A percentile compares a stretch with the other conserved stretches of the same genome.
Evolutionary conservation across 2,329 filamentous ascomycete species (phyloP).

Genomic region (Trichoderma asperellum): DNA sequence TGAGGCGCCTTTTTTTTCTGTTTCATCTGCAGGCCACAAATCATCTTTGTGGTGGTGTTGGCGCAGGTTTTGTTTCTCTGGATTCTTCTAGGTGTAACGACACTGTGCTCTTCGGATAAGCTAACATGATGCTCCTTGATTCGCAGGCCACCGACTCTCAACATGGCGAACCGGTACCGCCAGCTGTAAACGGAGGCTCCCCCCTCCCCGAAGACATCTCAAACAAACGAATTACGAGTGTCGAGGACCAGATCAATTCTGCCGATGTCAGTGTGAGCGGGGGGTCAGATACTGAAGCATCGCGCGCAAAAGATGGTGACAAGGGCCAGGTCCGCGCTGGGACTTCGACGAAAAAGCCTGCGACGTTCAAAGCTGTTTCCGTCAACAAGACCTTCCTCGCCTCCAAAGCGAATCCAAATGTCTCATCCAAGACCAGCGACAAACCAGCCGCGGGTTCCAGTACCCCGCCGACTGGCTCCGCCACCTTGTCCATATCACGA

Average conservation of each 20-base stretch:
- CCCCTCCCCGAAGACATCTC: conserved; percentile 55
- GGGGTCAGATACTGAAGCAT: conserved; percentile 76
- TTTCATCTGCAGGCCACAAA: neutral
- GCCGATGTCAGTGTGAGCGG: conserved; percentile 71
- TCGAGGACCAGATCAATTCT: conserved; percentile 64
- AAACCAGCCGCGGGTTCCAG: conserved; percentile 54
- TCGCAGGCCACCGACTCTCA: conserved; percentile 45
- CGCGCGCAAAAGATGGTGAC: conserved; percentile 61
- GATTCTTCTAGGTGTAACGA: neutral
- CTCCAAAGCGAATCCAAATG: conserved; percentile 62
- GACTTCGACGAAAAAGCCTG: conserved; percentile 71
- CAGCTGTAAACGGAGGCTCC: conserved; percentile 54
- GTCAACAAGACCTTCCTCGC: conserved; percentile 83
- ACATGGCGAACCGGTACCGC: conserved; percentile 51
- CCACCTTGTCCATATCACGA: conserved; percentile 58
- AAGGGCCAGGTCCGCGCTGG: conserved; percentile 62
- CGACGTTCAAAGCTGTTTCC: conserved; percentile 82
- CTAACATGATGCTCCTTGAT: conserved; percentile 34
- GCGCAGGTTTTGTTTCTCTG: conserved; percentile 28
- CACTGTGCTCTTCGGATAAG: conserved; percentile 28
- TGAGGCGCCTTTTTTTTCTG: conserved; percentile 38
- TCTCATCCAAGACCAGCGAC: conserved; percentile 55
- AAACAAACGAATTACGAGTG: conserved; percentile 60
- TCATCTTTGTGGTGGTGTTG: neutral
- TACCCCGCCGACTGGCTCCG: conserved; percentile 51